Percentiles rank a stretch among this genome's conserved stretches.
Evolutionary conservation across 2,329 filamentous ascomycete species (phyloP).

Genomic region (Xylaria digitata): DNA sequence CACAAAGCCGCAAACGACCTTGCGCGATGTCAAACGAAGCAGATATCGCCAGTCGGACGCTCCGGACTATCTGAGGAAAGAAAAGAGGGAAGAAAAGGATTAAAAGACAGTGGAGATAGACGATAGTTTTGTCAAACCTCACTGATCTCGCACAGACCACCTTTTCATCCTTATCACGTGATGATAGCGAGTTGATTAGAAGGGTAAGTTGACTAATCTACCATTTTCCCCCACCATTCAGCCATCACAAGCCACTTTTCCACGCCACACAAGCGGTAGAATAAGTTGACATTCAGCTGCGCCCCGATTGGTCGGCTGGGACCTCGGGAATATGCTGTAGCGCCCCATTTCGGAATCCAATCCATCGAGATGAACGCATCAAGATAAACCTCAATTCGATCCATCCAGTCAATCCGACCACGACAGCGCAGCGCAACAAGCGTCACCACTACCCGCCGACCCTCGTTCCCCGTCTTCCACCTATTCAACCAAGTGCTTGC

Average conservation of each 20-base stretch:
- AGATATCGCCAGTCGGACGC: constrained; percentile 51
- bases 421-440: constrained; percentile 9
- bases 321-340: constrained; percentile 39
- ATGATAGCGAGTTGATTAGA: background rate
- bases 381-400: constrained; percentile 33
- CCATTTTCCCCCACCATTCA: too few relatives aligned
- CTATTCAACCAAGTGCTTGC: background rate
- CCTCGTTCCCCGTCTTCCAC: background rate
- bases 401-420: background rate
- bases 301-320: constrained; percentile 40
- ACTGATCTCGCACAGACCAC: constrained; percentile 41
- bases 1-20: constrained; percentile 45
- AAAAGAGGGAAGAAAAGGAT: constrained; percentile 46
- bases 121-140: constrained; percentile 24
- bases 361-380: constrained; percentile 46
- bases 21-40: constrained; percentile 39
- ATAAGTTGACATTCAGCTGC: constrained; percentile 37
- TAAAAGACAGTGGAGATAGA: background rate
- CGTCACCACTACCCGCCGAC: background rate
- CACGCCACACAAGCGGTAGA: background rate
- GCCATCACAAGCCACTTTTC: too few relatives aligned
- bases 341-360: constrained; percentile 16
- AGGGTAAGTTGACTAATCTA: too few relatives aligned
- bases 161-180: constrained; percentile 31
- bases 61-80: constrained; percentile 64